Base-by-base conservation (phyloP, 108 stramenopile genomes). In the Parmales sp. region DNA sequence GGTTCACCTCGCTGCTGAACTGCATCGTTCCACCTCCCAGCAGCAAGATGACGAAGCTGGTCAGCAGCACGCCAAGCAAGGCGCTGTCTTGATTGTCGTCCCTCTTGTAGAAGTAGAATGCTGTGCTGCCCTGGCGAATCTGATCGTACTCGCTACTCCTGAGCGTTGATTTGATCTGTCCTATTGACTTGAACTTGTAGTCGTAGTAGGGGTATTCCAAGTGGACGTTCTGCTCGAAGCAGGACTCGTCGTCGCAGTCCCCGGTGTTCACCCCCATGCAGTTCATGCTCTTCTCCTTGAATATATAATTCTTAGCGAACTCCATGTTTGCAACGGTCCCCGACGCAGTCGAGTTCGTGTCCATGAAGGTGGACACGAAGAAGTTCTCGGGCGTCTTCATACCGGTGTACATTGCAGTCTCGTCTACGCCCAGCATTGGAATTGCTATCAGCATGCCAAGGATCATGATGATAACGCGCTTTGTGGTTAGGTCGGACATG, bases 1-100 rank as follows among this genome's bases (percentile, higher is more conserved):
- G 51, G 39, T 82, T 81, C 23, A 85, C 84, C 46, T 89, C 86
- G 50, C 51, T 44, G 7, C 83, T 76, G 71, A 89, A 87, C 20
- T 78, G 66, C 31, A 79, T 50, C 38, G 79, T 74, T 20, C 83
- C 84, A 19, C 71, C 46, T 45, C 69, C 78, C 38, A 87, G 80
- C 16, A 89, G 74, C 18, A 80, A 39, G 45, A 89, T 74, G 23
- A 87, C 80, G 63, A 86, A 84, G 28, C 67, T 65, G 31, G 86
- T 87, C 51, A 80, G 76, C 16, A 83, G 41, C 51, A 87, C 76
- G 34, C 64, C 65, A 37, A 84, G 65, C 6, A 72, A 16, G 25
- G 88, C 78, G 8, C 74, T 69, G 31, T 73, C 46, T 23, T 48
- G 46, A 23, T 23, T 1, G 1, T 44, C 20, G 8, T 37, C 23